Evolutionary conservation across 2,329 filamentous ascomycete species (phyloP), one percentile per base, ranked within the genome.

Genomic region (Colletotrichum plurivorum): DNA sequence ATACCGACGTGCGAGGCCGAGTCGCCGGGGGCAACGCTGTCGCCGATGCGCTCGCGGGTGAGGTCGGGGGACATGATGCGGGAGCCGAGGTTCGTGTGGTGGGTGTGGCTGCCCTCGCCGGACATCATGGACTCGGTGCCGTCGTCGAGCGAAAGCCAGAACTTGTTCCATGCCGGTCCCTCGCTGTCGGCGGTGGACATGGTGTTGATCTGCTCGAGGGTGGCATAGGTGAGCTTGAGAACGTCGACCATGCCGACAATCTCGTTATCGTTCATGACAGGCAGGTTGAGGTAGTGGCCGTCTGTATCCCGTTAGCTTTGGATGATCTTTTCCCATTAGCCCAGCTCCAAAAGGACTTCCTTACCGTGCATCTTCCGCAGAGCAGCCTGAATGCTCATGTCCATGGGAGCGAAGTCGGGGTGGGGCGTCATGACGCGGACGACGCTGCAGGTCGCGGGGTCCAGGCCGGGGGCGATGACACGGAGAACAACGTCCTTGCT

Each of bases 221-320:
- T 99, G 57, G 96, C 96, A 81, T 99, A 99, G 22, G 96, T 99
- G 76, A 99, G 88, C 84, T 98, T 98, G 71, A 99, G 89, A 68
- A 99, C 96, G 81, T 99, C 96, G 27, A 99, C 96, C 96, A 99
- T 99, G 76, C 96, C 96, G 67, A 99, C 96, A 77, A 99, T 99
- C 82, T 99, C 96, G 72, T 95, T 88, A 73, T 97, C 94, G 81
- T 98, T 98, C 96, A 99, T 99, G 71, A 99, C 96, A 9, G 96
- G 96, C 52, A 99, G 85, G 80, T 99, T 99, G 63, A 99, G 90
- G 81, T 99, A 99, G 81, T 99, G 96, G 15, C 96, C 96, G 84
- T 99, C 95, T 97, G 73, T 48, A 54, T 72, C 67, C 75, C n/a
- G 54, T 73, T 58, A 74, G 72, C 70, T 36, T 8, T 36, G 8